Evolutionary conservation across 2,329 filamentous ascomycete genomes (phyloP).

Genomic region (Periconia macrospinosa): DNA sequence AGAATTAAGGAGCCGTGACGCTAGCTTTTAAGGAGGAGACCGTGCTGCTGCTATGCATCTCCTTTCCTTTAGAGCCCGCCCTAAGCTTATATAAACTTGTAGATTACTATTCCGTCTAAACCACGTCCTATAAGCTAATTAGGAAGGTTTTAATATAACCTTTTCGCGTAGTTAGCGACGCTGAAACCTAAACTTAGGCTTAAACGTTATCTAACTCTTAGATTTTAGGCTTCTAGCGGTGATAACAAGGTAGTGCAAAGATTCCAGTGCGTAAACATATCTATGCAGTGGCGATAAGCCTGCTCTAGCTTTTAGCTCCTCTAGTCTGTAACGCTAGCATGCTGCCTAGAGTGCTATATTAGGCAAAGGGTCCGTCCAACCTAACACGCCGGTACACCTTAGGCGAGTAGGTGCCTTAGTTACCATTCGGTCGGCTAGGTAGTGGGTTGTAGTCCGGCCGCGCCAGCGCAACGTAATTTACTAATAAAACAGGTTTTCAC

Average conservation of each 20-base stretch:
- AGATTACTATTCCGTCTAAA: constrained; percentile 1
- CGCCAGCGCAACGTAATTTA: constrained; percentile 7
- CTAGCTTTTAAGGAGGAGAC: constrained; percentile 5
- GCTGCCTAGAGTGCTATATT: constrained; percentile 10
- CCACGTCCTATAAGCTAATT: constrained; percentile 4
- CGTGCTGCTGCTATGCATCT: constrained; percentile 4
- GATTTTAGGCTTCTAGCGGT: constrained; percentile 4
- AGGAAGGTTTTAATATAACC: not conserved
- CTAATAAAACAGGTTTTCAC: constrained; percentile 6
- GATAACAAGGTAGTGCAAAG: constrained; percentile 8
- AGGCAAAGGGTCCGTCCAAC: constrained; percentile 10
- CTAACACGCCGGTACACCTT: constrained; percentile 3
- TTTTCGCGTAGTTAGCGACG: constrained; percentile 6
- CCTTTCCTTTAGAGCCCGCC: constrained; percentile 9
- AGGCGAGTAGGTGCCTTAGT: constrained; percentile 8
- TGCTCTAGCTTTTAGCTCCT: constrained; percentile 7
- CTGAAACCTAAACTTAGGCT: constrained; percentile 13
- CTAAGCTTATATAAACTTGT: constrained; percentile 3
- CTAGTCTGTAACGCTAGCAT: constrained; percentile 10
- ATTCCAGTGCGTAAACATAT: constrained; percentile 10
- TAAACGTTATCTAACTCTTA: constrained; percentile 3
- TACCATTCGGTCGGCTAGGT: constrained; percentile 4
- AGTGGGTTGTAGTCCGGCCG: constrained; percentile 8
- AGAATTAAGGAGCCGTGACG: constrained; percentile 7
- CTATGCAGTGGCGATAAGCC: constrained; percentile 4